Evolutionary conservation across 495 filamentous ascomycete species (phyloP), one percentile per base, ranked within the genome.

Genomic region (Hypoxylon intermedium): DNA sequence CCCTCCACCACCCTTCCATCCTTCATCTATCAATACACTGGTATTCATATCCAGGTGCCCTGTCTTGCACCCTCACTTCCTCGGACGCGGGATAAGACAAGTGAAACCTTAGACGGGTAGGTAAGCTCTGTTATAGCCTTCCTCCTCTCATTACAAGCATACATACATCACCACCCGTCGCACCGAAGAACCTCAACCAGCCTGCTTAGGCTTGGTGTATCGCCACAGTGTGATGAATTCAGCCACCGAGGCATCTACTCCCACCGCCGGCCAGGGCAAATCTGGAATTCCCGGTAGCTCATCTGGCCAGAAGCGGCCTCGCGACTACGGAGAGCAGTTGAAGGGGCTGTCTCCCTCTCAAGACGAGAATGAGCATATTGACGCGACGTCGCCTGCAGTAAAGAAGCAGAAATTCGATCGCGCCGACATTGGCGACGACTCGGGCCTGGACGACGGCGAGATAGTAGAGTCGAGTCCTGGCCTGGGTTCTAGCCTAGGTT

Each of bases 381-480:
- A 24, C 6, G 19, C 37, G 2, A 31, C 55, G 21, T 34, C 34
- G 1, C 38, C 51, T 42, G 36, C 52, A 23, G 28, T 18, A 15
- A 75, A 75, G 48, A 72, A 60, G 43, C 45, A 48, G 30, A 74
- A 63, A 33, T 40, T 42, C 6, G 36, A 37, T 18, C 7, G 36
- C 30, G 34, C 37, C 24, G 49, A 48, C 12, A 20, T 16, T 26
- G 57, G 37, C 31, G 42, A 38, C 34, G 58, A 60, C 13, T 63
- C 58, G 21, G 48, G 53, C 52, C 42, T 74, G n/a, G 71, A 71
- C 11, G 72, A 77, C 33, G 72, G 67, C 28, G 74, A 76, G 63
- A 68, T 71, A 54, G 51, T 65, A 56, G 71, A 76, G 21, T 67
- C 65, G 15, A 42, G 49, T 43, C 60, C 42, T 16, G 33, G 16